A percentile compares a stretch with the other conserved stretches of the same genome.
Conservation (phyloP, 2,329 filamentous ascomycete genomes). For the Fusarium papillatum region DNA sequence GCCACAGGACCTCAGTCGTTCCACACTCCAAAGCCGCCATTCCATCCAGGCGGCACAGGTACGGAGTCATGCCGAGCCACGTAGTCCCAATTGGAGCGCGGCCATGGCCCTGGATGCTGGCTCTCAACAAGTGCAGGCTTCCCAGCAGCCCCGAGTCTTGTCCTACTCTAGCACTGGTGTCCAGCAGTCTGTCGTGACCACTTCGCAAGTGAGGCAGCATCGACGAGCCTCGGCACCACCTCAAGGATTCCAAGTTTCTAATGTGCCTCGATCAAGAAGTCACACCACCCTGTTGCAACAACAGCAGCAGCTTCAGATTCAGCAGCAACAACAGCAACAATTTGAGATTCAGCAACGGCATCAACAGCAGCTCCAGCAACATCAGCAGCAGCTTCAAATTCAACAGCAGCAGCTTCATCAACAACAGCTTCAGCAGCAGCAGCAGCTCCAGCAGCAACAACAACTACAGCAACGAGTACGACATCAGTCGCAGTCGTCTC, state of each 20-base stretch:
- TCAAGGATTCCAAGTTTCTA: conserved; percentile 16
- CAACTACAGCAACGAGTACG: conserved; percentile 11
- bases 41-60: conserved; percentile 17
- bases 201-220: conserved; percentile 28
- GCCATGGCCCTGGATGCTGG: conserved; percentile 11
- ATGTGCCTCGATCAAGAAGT: conserved; percentile 29
- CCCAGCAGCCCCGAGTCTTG: conserved; percentile 26
- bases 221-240: conserved; percentile 37
- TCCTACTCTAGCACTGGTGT: conserved; percentile 35
- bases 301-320: conserved; percentile 23
- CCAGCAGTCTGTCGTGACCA: conserved; percentile 16
- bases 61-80: conserved; percentile 24
- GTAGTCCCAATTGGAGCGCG: conserved; percentile 25
- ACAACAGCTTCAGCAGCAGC: conserved; percentile 21
- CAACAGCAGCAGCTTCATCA: conserved; percentile 30
- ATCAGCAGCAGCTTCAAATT: conserved; percentile 19
- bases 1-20: conserved; percentile 33
- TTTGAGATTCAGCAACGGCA: conserved; percentile 20
- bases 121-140: conserved; percentile 15
- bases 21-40: conserved; percentile 30
- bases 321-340: conserved; percentile 6
- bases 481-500: conserved; percentile 20
- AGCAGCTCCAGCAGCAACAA: conserved; percentile 28
- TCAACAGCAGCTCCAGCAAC: conserved; percentile 10
- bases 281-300: conserved; percentile 24